Evolutionary conservation across 306 rosid genomes (phyloP).

Genomic region (Acacia melanoxylon): DNA sequence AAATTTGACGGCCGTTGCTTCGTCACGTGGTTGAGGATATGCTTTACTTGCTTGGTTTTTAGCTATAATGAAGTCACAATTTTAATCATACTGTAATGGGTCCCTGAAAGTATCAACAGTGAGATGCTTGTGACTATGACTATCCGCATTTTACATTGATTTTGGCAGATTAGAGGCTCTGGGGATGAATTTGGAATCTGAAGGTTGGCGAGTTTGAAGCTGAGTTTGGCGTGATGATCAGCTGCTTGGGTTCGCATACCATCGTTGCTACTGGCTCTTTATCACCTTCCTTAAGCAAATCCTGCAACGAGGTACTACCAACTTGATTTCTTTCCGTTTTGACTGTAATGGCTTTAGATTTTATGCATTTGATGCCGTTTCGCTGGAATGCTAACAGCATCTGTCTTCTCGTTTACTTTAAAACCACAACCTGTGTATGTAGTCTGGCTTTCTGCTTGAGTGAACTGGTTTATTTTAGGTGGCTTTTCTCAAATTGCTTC

Average conservation of each 20-base stretch:
- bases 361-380: background rate
- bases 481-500: background rate
- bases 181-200: slow-evolving; percentile 1
- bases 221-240: slow-evolving; percentile 34
- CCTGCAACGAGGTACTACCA: background rate
- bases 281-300: slow-evolving; percentile 1
- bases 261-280: slow-evolving; percentile 27
- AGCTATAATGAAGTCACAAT: slow-evolving; percentile 7
- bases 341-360: background rate
- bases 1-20: slow-evolving; percentile 26
- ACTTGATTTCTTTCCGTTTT: background rate
- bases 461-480: background rate
- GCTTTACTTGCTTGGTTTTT: slow-evolving; percentile 28
- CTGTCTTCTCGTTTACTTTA: background rate
- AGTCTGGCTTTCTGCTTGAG: background rate
- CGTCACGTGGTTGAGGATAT: slow-evolving; percentile 40
- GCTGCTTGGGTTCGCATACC: slow-evolving; percentile 33
- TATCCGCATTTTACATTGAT: background rate
- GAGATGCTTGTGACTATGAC: slow-evolving; percentile 1
- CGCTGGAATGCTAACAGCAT: background rate
- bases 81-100: slow-evolving; percentile 32
- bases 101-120: slow-evolving; percentile 19
- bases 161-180: background rate
- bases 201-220: background rate
- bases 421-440: slow-evolving; percentile 21